Percentiles rank a stretch among this genome's conserved stretches.
Conservation (phyloP, 1,284 basidiomycete genomes). For the Tilletia caries region DNA sequence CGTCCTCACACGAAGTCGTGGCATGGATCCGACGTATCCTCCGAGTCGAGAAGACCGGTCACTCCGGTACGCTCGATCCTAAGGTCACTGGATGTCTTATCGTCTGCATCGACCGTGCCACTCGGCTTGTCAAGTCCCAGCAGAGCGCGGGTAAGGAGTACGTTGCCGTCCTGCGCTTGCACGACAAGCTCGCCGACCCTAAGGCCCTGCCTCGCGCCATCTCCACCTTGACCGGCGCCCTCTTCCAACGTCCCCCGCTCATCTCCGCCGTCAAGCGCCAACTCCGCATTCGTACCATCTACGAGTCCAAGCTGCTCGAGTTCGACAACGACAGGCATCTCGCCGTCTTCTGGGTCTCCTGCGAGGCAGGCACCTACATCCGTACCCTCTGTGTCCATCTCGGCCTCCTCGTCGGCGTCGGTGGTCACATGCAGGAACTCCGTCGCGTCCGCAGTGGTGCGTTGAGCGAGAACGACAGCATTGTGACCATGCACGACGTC, state of each 20-base stretch:
- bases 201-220: conserved; percentile 85
- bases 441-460: conserved; percentile 91
- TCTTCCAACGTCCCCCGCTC: conserved; percentile 97
- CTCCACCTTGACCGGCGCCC: conserved; percentile 93
- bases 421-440: conserved; percentile 99
- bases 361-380: conserved; percentile 98
- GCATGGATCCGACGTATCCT: conserved; percentile 96
- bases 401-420: conserved; percentile 89
- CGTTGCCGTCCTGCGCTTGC: conserved; percentile 89
- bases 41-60: conserved; percentile 95
- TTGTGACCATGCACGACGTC: conserved; percentile 99
- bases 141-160: conserved; percentile 99
- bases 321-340: conserved; percentile 97
- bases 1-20: conserved; percentile 99
- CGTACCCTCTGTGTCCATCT: conserved; percentile 97
- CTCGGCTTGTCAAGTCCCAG: conserved; percentile 96
- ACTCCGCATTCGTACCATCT: conserved; percentile 93
- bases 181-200: conserved; percentile 75
- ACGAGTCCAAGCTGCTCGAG: conserved; percentile 92
- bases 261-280: conserved; percentile 99
- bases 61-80: conserved; percentile 95
- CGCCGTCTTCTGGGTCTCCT: conserved; percentile 96
- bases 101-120: conserved; percentile 99
- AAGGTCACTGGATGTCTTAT: conserved; percentile 99
- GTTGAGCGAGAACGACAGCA: conserved; percentile 93